Evolutionary conservation across 2,329 filamentous ascomycete genomes (phyloP), one percentile per base, ranked within the genome.

Genomic region (Penicillium glabrum): DNA sequence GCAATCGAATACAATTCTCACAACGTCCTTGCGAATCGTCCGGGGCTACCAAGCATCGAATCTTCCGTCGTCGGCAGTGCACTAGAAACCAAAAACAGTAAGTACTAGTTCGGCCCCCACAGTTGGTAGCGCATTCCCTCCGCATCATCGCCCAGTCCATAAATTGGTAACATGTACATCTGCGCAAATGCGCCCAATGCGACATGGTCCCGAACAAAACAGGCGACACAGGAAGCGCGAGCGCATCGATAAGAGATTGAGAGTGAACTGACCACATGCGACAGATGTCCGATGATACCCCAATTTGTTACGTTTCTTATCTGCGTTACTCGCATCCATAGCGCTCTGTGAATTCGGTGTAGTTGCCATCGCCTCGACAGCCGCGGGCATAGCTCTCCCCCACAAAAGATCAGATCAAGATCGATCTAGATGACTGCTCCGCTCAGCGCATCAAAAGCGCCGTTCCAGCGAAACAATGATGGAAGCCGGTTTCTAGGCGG

Each of bases 201-300:
- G 39, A 23, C 39, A 41, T 41, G n/a, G 6, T 3, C 4, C 35
- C 8, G 16, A 39, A 19, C 16, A 9, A 39, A 11, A n/a, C 10
- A 11, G 6, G 7, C 8, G 35, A 41, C 39, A 10, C 11, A 23
- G 39, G 21, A 14, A 23, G 14, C 9, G 10, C 9, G 11, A 23
- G 39, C 46, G 21, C 14, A 27, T 11, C 4, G 44, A 43, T 46
- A 57, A 53, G 46, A 21, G 41, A 26, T 31, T 46, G 27, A 49
- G 16, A 16, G 31, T 46, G 43, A 56, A 86, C 93, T 85, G 84
- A 98, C 93, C 89, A 80, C 93, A 98, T 66, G 93, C 95, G 67
- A 97, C 91, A 45, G 93, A 96, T 35, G 92, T 96, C 69, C 93
- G 86, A 78, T 97, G 93, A 72, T 98, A 98, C 39, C 93, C 93